Conservation (phyloP, 371 early-diverging fungal genomes). For the Dichotomocladium elegans region DNA sequence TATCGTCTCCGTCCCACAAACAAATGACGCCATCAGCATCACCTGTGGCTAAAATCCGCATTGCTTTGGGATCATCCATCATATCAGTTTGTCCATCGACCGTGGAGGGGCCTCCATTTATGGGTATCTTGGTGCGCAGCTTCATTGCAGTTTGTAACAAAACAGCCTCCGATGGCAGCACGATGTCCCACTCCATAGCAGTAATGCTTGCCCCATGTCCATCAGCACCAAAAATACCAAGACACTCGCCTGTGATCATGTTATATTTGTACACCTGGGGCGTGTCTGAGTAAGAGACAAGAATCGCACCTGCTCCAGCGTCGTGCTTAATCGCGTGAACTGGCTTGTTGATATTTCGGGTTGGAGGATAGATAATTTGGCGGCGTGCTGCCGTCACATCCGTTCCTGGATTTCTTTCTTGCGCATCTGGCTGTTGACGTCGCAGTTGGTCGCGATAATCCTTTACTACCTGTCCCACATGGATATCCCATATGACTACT, state of each 20-base stretch:
- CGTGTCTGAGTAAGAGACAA: constrained; percentile 26
- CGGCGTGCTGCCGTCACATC: constrained; percentile 7
- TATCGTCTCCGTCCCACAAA: constrained; percentile 37
- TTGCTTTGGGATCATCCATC: background rate
- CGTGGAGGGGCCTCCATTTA: background rate
- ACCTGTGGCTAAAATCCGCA: constrained; percentile 43
- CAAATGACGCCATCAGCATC: constrained; percentile 40
- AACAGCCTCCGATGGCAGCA: constrained; percentile 15
- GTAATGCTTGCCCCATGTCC: constrained; percentile 32
- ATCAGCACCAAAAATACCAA: constrained; percentile 17
- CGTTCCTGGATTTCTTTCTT: background rate
- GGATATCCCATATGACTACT: constrained; percentile 32
- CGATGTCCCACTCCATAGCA: constrained; percentile 39
- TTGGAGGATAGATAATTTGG: constrained; percentile 14
- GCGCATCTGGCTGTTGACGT: background rate
- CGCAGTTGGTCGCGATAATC: constrained; percentile 6
- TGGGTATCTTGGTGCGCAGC: background rate
- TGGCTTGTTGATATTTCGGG: background rate
- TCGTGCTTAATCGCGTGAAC: constrained; percentile 31
- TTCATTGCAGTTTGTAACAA: constrained; percentile 14
- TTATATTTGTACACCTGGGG: constrained; percentile 23
- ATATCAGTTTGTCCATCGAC: background rate
- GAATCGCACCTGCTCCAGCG: constrained; percentile 9
- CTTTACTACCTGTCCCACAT: constrained; percentile 15
- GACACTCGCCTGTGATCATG: constrained; percentile 19